Evolutionary conservation across 1,139 yeast species (phyloP), one percentile per base, ranked within the genome.

Genomic region (Wickerhamiella pararugosa): DNA sequence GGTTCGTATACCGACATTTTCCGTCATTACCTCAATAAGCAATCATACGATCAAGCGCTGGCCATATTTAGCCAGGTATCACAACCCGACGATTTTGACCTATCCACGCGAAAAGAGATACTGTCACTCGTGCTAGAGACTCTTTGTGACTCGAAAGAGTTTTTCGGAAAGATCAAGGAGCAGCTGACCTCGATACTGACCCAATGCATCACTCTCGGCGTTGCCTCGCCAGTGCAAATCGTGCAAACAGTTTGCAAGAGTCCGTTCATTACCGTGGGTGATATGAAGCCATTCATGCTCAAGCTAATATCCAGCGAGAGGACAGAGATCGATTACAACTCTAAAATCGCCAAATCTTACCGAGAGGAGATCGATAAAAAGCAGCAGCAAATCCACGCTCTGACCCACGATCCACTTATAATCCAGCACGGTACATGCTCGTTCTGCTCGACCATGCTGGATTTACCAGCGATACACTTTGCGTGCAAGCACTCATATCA

Each of bases 401-500:
- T 81, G 36, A 53, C 66, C 4, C 55, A 66, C 2, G 73, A 74
- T 37, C 77, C 87, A 1, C 69, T 74, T 32, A 68, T 76, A 6
- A 66, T 86, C 2, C 87, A 81, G 53, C 75, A 78, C 49, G 70
- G 78, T 25, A 69, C 68, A 40, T 92, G 98, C 58, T 66, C 77
- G 15, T 69, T 77, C 6, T 92, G 98, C 57, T 67, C 73, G 10
- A 66, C 72, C 41, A 69, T 74, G 26, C 63, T 90, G 29, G 94
- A 84, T 46, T 69, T 79, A 43, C 97, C 97, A 0, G 71, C 79
- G 6, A 72, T 82, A 1, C 94, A 83, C 54, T 92, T 87, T 64
- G 75, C 77, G 47, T 90, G 98, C 62, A 72, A 72, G 42, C 98
- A 90, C 54, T 76, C 93, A 3, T 86, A 75, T 55, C 98, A 90